Evolutionary conservation across 1,284 basidiomycete genomes (phyloP), one percentile per base, ranked within the genome.

Genomic region (Taiwanofungus camphoratus): DNA sequence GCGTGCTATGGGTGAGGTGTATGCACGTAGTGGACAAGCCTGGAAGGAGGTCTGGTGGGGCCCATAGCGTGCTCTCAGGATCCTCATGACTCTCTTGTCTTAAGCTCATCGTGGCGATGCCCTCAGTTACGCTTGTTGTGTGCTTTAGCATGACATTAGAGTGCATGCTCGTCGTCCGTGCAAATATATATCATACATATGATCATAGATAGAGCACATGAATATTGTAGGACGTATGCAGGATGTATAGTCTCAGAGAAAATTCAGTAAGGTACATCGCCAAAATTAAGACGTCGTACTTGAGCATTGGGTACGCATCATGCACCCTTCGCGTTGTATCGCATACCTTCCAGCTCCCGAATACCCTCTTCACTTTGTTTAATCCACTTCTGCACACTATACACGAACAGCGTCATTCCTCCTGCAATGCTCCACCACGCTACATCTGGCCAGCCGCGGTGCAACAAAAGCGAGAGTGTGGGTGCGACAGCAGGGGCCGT

Each of bases 341-440:
- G 51, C 36, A 62, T 31, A 13, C 42, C 49, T 43, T 61, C 58
- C 36, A 62, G 42, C 33, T 50, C 44, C 8, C 39, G 34, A 9
- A 62, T 48, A 6, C 51, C 53, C 36, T 51, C 52, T 35, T 51
- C 48, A 11, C 48, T 52, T 13, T 60, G 48, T 13, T 21, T 35
- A 11, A 53, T 48, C 59, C 59, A 59, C 24, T 42, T 42, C 26
- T 50, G 43, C 3, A 52, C 46, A 21, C 40, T 34, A n/a, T 47
- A 52, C 7, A 60, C 51, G 15, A 60, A 30, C 22, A 19, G 42
- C 7, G 49, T 50, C 34, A 61, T 30, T 8, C 39, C 21, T 2
- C 43, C 47, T 1, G 57, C 31, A 1, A 40, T 37, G n/a, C 41
- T 40, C 61, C 61, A 61, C 59, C 59, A 62, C 1, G 50, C 33